phyloP scores from a whole-genome alignment of 306 rosid genomes.

The Vigna mungo region DNA sequence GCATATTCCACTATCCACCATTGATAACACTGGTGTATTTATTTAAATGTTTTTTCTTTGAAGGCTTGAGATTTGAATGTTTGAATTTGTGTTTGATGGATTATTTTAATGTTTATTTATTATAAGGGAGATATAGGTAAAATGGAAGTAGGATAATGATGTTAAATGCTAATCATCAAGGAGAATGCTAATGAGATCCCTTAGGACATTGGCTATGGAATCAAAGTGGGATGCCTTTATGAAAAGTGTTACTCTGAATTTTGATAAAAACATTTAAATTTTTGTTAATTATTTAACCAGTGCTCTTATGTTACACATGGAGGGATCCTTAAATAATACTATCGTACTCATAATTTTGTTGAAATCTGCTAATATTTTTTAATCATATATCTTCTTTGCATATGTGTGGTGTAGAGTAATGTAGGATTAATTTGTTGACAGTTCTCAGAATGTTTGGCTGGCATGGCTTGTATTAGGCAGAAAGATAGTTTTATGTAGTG shows the following conservation, averaged over 20 bases:
- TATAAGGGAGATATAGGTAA: no score
- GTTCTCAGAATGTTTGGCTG: background rate
- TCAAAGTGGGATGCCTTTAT: background rate
- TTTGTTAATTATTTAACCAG: background rate
- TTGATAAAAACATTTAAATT: background rate
- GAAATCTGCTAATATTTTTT: background rate
- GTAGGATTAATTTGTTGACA: conserved; percentile 11
- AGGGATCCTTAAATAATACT: background rate
- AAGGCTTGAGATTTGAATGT: background rate
- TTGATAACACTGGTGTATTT: background rate
- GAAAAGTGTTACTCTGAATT: background rate
- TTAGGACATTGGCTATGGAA: background rate
- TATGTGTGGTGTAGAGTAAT: conserved; percentile 22
- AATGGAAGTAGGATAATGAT: no score
- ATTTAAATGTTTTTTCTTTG: background rate
- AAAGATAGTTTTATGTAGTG: no score
- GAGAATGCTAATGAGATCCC: background rate
- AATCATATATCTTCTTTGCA: conserved; percentile 2
- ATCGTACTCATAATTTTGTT: background rate
- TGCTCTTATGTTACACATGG: background rate
- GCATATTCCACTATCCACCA: no score
- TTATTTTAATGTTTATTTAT: no score
- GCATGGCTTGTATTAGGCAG: no score
- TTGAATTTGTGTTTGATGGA: background rate
- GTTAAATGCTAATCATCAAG: background rate